Evolutionary conservation across 176 grass and related monocot genomes (phyloP).

Genomic region (Lolium rigidum): DNA sequence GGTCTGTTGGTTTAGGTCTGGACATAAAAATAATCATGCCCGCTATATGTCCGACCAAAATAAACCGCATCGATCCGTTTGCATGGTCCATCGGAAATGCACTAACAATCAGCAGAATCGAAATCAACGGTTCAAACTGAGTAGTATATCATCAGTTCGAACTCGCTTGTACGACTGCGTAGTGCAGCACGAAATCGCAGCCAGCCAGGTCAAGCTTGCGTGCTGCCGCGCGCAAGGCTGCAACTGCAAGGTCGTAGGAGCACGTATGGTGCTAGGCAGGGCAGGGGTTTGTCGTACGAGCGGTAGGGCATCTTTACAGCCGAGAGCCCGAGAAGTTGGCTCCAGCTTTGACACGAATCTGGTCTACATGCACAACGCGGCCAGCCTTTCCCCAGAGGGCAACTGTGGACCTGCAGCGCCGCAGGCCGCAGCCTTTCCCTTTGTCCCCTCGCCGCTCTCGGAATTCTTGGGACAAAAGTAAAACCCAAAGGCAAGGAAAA

Average conservation of each 20-base stretch:
- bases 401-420: conserved; percentile 41
- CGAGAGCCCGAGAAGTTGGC: conserved; percentile 44
- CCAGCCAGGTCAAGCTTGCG: neutral
- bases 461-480: neutral
- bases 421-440: conserved; percentile 51
- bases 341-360: conserved; percentile 51
- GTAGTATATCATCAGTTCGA: no score
- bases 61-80: no score
- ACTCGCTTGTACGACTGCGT: no score
- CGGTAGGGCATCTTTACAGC: conserved; percentile 47
- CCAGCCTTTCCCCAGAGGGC: conserved; percentile 29
- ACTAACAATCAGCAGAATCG: no score
- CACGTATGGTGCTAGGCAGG: neutral
- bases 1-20: no score
- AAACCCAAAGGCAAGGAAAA: neutral
- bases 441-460: conserved; percentile 5
- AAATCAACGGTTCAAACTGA: no score
- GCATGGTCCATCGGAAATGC: no score
- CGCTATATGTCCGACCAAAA: no score
- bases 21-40: no score
- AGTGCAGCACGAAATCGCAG: no score
- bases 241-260: neutral
- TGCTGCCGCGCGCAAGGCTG: neutral
- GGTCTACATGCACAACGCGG: conserved; percentile 38
- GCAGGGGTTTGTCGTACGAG: conserved; percentile 9